phyloP scores from a whole-genome alignment of 208 protist species.

The Naegleria gruberi region DNA sequence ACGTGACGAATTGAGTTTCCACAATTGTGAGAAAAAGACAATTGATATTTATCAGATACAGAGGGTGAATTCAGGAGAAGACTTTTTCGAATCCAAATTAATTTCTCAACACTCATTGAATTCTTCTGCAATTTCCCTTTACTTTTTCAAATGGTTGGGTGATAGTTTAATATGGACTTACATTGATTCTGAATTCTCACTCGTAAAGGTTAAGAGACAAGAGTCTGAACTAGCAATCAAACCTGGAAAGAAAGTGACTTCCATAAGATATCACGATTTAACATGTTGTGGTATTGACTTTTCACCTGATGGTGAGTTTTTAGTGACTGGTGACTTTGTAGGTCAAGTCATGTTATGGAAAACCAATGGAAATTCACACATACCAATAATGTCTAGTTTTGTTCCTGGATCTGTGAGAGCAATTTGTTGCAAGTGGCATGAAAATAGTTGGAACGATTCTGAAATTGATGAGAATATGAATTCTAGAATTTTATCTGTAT shows the following conservation, averaged over 20 bases:
- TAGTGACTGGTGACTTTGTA: slow-evolving; percentile 7
- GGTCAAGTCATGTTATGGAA: not conserved
- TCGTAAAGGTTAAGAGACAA: not conserved
- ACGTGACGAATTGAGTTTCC: not conserved
- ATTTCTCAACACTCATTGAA: not conserved
- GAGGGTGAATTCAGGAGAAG: not conserved
- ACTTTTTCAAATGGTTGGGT: not conserved
- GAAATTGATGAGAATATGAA: not conserved
- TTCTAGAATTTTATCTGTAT: not conserved
- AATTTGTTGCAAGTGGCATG: not conserved
- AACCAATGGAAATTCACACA: not conserved
- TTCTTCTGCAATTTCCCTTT: not conserved
- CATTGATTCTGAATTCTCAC: not conserved
- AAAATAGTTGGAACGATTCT: no score
- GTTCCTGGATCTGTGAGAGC: not conserved
- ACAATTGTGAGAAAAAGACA: slow-evolving; percentile 1
- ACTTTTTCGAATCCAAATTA: not conserved
- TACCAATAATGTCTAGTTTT: no score
- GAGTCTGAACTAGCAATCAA: not conserved
- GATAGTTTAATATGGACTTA: not conserved
- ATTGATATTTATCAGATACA: not conserved
- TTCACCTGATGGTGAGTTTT: slow-evolving; percentile 1
- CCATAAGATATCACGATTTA: not conserved
- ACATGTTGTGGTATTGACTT: slow-evolving; percentile 24
- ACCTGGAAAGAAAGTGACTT: not conserved